These are phyloP conservation scores for Juglanconis oblonga DNA, from an alignment of 2,329 filamentous ascomycete genomes.

Conservation along the genomic window DNA sequence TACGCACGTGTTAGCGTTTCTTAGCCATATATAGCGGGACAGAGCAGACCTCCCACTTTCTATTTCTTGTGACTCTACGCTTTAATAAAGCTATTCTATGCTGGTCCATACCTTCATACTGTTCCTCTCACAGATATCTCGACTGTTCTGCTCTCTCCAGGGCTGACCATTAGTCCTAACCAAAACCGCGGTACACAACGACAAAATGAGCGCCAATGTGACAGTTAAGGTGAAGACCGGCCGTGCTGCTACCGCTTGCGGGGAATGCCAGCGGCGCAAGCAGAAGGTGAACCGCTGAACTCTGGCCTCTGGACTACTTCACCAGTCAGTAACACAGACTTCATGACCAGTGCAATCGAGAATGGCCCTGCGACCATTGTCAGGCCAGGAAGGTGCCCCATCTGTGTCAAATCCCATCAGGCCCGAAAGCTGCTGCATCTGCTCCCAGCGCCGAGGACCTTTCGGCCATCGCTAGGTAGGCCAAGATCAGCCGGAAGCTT, in stretches of 20 bases:
- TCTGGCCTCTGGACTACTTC: neutral
- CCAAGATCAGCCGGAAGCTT: neutral
- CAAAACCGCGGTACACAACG: too few species aligned
- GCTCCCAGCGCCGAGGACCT: neutral
- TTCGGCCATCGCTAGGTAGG: neutral
- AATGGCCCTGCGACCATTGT: slow-evolving; percentile 50
- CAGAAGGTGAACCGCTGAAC: slow-evolving; percentile 36
- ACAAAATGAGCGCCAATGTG: neutral
- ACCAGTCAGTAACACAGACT: too few species aligned
- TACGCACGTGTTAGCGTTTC: too few species aligned
- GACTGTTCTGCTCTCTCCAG: too few species aligned
- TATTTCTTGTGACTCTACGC: neutral
- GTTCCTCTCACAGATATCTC: too few species aligned
- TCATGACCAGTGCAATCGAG: slow-evolving; percentile 36
- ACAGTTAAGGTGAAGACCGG: neutral
- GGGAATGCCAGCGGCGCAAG: slow-evolving; percentile 47
- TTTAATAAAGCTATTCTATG: too few species aligned
- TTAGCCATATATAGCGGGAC: too few species aligned
- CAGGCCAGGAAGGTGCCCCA: slow-evolving; percentile 43
- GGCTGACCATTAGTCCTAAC: too few species aligned
- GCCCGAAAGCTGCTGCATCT: slow-evolving; percentile 25
- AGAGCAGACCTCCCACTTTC: too few species aligned
- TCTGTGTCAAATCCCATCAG: slow-evolving; percentile 38
- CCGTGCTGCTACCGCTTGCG: slow-evolving; percentile 30
- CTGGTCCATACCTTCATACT: too few species aligned